Evolutionary conservation across 768 basidiomycete genomes (phyloP).

Genomic region (Hygrophoropsis aurantiaca): DNA sequence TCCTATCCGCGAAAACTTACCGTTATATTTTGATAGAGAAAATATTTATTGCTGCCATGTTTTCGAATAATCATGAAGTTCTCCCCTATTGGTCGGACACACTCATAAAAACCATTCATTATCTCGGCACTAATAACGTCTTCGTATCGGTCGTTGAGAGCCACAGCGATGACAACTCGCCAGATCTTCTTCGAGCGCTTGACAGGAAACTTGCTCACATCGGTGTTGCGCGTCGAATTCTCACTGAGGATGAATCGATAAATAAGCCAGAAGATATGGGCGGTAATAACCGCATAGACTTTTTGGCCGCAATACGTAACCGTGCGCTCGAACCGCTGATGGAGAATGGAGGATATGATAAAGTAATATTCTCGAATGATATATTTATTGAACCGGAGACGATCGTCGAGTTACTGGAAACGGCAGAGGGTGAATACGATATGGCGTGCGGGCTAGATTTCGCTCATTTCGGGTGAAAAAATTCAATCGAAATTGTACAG

Average conservation of each 20-base stretch:
- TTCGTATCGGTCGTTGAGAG: constrained; percentile 44
- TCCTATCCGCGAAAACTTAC: no score
- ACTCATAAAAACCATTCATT: constrained; percentile 33
- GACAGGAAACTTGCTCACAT: constrained; percentile 19
- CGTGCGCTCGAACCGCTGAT: constrained; percentile 41
- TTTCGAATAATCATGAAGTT: constrained; percentile 37
- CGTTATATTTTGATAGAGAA: constrained; percentile 18
- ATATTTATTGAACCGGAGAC: constrained; percentile 40
- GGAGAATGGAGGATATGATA: constrained; percentile 33
- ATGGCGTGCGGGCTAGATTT: constrained; percentile 46
- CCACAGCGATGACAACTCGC: constrained; percentile 31
- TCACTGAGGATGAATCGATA: constrained; percentile 25
- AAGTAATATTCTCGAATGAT: constrained; percentile 44
- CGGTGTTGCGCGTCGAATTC: constrained; percentile 29
- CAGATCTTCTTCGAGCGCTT: constrained; percentile 28
- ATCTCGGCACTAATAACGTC: constrained; percentile 42
- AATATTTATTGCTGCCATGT: constrained; percentile 40
- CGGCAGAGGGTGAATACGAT: constrained; percentile 38
- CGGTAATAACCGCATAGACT: constrained; percentile 32
- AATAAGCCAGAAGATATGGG: constrained; percentile 12
- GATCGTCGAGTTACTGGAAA: constrained; percentile 38
- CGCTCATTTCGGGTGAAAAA: constrained; percentile 26
- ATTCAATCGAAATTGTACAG: neutral
- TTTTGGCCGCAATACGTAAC: constrained; percentile 40
- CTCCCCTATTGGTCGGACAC: constrained; percentile 40